Evolutionary conservation across 1,139 yeast genomes (phyloP), one percentile per base, ranked within the genome.

Genomic region (Pichia sp.): DNA sequence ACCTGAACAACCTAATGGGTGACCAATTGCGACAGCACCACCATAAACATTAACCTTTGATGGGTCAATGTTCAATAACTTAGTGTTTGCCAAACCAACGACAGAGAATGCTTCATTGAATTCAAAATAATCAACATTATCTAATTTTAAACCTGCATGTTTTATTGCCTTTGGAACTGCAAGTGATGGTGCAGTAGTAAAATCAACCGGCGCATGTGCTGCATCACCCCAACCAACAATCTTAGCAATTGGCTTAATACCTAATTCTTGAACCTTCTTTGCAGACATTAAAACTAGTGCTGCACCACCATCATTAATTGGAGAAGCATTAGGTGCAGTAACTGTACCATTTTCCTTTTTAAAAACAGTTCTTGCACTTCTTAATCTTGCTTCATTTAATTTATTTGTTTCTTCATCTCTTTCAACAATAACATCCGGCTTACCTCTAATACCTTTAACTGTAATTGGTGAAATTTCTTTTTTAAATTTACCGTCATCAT

Each of bases 11-110:
- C 97, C 98, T 63, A 92, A 78, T 62, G 98, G 97, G 68, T 92
- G 97, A 45, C 97, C 97, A 59, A 92, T 68, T 44, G 97, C 97
- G 54, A 92, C 97, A 39, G 97, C 97, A 68, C 97, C 98, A 69
- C 98, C 98, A 68, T 90, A 90, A 49, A 83, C 95, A 65, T 92
- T 92, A 56, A 90, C 80, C 72, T 87, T 89, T 46, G 77, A 76
- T 32, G 72, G 70, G 51, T 81, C 77, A 52, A 92, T 66, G 57
- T 73, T 73, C 57, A 87, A 76, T 55, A 88, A 71, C 73, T 87
- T 80, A 55, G 89, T 73, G 71, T 89, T 90, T 54, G 96, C 96
- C 57, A 89, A 67, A 52, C 97, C 97, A 53, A 92, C 97, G 49
- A 89, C 97, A 18, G 96, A 79, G 72, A 92, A 92, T 25, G 97